Conservation (phyloP, 305 asterid species). For the Plantago rigida region DNA sequence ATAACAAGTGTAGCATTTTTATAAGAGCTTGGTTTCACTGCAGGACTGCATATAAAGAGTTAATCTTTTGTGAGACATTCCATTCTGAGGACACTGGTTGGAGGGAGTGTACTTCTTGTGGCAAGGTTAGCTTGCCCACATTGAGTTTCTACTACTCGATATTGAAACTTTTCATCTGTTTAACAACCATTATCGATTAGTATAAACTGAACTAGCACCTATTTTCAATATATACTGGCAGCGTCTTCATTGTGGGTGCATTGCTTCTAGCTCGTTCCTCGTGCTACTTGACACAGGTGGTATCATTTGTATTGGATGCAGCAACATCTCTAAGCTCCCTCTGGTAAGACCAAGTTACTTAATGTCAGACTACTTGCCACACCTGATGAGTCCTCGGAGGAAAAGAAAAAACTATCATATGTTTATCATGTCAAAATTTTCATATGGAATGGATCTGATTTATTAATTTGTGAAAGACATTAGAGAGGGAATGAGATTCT, state of each 20-base stretch:
- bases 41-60: conserved; percentile 72
- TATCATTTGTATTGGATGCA: conserved; percentile 60
- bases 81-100: conserved; percentile 80
- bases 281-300: conserved; percentile 77
- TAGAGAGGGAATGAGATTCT: neutral
- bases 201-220: neutral
- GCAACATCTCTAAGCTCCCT: conserved; percentile 38
- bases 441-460: too few species aligned
- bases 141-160: neutral
- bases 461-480: too few species aligned
- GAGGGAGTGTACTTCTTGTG: conserved; percentile 80
- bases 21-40: neutral
- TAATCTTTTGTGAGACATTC: conserved; percentile 71
- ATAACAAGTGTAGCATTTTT: too few species aligned
- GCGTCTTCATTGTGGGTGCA: conserved; percentile 94
- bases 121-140: conserved; percentile 47
- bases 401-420: neutral
- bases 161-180: too few species aligned
- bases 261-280: conserved; percentile 64
- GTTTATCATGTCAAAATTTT: neutral
- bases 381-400: too few species aligned
- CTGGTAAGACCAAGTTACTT: conserved; percentile 44
- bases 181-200: too few species aligned
- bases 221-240: conserved; percentile 30
- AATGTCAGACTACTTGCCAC: neutral